Base-by-base conservation (phyloP, 768 basidiomycete species). In the Tubosaeta brunneosetosa region DNA sequence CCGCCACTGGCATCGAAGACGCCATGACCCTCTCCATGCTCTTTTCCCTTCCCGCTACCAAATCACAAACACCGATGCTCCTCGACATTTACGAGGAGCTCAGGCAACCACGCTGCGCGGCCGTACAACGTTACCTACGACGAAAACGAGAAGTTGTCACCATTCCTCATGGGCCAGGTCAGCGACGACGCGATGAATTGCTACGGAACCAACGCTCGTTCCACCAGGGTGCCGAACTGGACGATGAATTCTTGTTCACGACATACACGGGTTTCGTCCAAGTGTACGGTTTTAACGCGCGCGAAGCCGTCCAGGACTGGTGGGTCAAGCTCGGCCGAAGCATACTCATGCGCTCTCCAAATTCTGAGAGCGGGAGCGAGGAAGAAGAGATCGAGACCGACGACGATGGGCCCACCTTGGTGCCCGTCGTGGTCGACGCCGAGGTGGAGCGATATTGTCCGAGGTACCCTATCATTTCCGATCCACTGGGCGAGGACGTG, bases 251-350 rank as follows among this genome's bases (percentile, higher is more conserved):
- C 29, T 71, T 83, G 44, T 68, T 64, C 49, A 64, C 61, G 27
- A 71, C 77, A 32, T 83, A 81, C 73, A 74, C 75, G 51, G 73
- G 74, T 27, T 77, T 81, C 54, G 63, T 82, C 50, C 71, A 72
- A 31, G 56, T 82, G 52, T 77, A 74, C 47, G 64, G 69, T 10
- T 77, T 80, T 59, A 73, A 80, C 53, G 74, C 80, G 5, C 70
- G 66, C 19, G 81, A 85, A 52, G 72, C 70, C 41, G 82, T 78
- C 22, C 79, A 81, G 50, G 80, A 83, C 62, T 85, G 81, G 81
- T 85, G 81, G 81, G 75, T 76, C 3, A 78, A 74, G 40, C 80
- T 75, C 77, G 80, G 80, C 2, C 55, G 43, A 6, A 53, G 53
- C 16, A 48, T 58, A 50, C 46, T 42, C 14, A 22, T 17, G 34